Evolutionary conservation across 2,329 filamentous ascomycete genomes (phyloP), one percentile per base, ranked within the genome.

Genomic region (Exophiala xenobiotica): DNA sequence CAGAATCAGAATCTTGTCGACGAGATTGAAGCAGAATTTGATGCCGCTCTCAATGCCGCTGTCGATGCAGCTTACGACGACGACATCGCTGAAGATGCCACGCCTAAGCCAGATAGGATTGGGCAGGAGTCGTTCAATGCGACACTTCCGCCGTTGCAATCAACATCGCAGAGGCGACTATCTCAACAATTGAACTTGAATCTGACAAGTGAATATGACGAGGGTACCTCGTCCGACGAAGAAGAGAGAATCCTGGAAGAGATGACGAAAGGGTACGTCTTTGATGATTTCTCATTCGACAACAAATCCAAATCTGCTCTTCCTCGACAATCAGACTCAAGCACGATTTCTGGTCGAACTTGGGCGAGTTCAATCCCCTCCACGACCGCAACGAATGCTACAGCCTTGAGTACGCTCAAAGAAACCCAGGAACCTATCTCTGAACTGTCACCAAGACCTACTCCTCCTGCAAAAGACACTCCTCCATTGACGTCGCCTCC

Each of bases 41-140:
- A 96, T 69, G 90, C 90, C 6, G 93, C 93, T 3, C 77, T 97
- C 37, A 92, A 97, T 71, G 92, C 91, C 19, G 93, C 93, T 11
- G 91, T 97, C 6, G 93, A 97, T 69, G 92, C 92, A 44, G 93
- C 92, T 4, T 99, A 97, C 67, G 87, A 96, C 66, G 88, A 76
- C 51, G 62, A 53, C 19, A 58, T 65, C 20, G 59, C 63, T 11
- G 66, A 69, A 51, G 56, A 73, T 64, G 56, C 63, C 46, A 60
- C 65, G 54, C 29, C 71, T 57, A 88, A 38, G 87, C 88, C 2
- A 88, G 89, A 65, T 85, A 82, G 57, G 86, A 89, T 6, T 80
- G 85, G 18, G 81, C 55, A 54, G 9, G 51, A 59, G 18, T 51
- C 51, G 3, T 47, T 45, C 31, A 43, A n/a, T 27, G 23, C 29